Conservation (phyloP, 1,284 basidiomycete genomes). For the Fomitopsis pinicola region DNA sequence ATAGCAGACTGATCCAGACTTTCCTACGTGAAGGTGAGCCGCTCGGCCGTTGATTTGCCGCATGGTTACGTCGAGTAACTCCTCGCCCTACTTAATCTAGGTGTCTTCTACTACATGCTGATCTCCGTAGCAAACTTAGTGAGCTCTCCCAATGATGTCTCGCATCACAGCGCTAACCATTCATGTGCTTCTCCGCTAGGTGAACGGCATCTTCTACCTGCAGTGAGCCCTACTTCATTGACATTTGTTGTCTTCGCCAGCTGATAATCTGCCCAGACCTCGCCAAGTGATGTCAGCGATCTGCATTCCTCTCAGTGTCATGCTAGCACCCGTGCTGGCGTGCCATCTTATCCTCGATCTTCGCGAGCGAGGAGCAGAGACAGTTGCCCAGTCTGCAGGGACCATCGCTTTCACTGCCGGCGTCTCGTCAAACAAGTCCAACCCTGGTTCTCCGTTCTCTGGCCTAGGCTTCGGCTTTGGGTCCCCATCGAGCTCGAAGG, state of each 20-base stretch:
- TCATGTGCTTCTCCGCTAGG: constrained; percentile 22
- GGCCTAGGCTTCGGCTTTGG: constrained; percentile 29
- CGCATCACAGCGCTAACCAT: background rate
- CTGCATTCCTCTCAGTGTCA: constrained; percentile 80
- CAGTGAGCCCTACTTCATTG: constrained; percentile 43
- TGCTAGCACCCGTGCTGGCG: constrained; percentile 75
- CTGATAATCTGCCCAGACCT: constrained; percentile 41
- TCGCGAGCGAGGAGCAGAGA: constrained; percentile 71
- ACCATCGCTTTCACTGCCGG: constrained; percentile 31
- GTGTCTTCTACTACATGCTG: constrained; percentile 76
- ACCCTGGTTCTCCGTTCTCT: constrained; percentile 27
- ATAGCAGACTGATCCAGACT: constrained; percentile 73
- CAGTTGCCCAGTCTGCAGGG: constrained; percentile 57
- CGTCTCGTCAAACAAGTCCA: constrained; percentile 24
- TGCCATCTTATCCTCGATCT: constrained; percentile 76
- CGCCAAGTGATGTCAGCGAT: constrained; percentile 79
- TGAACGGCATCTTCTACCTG: constrained; percentile 80
- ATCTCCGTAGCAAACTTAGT: constrained; percentile 76
- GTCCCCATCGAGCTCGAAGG: constrained; percentile 27
- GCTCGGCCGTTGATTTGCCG: background rate
- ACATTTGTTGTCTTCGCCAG: background rate
- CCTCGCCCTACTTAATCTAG: constrained; percentile 26
- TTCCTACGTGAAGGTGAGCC: constrained; percentile 72
- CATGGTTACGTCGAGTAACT: background rate
- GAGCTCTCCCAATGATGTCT: constrained; percentile 4